Conservation (phyloP, 2,329 filamentous ascomycete species). For the Mariannaea elegans region DNA sequence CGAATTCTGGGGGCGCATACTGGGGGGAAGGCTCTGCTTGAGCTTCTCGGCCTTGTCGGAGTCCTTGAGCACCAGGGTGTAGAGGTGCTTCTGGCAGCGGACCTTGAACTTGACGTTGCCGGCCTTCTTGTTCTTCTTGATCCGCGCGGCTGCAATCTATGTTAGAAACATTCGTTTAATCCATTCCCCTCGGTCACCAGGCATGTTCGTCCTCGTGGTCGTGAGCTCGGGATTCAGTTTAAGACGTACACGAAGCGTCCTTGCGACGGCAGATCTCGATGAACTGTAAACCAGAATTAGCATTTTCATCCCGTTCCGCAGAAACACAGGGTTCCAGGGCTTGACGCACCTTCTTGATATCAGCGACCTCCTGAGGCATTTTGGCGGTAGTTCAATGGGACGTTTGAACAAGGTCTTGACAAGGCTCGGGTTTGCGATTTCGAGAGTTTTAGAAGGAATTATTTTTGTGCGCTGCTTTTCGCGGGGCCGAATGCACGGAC, state of each 20-base stretch:
- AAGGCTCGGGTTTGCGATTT: constrained; percentile 39
- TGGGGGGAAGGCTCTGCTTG: constrained; percentile 97
- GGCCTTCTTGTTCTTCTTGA: constrained; percentile 94
- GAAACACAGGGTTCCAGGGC: constrained; percentile 10
- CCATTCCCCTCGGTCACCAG: constrained; percentile 23
- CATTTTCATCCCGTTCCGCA: constrained; percentile 23
- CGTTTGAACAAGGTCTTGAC: constrained; percentile 41
- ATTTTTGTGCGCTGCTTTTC: constrained; percentile 45
- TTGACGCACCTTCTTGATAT: constrained; percentile 83
- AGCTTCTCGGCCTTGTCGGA: constrained; percentile 99
- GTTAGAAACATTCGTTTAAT: constrained; percentile 41
- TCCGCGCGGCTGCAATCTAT: constrained; percentile 74
- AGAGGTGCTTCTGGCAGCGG: constrained; percentile 94
- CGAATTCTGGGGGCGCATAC: constrained; percentile 66
- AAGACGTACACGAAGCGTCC: constrained; percentile 95
- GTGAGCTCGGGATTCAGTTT: constrained; percentile 19
- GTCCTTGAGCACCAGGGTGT: constrained; percentile 99
- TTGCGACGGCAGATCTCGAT: constrained; percentile 99
- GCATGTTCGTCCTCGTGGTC: constrained; percentile 1
- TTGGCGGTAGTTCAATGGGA: constrained; percentile 64
- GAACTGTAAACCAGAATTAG: constrained; percentile 72
- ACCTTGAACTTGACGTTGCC: constrained; percentile 99
- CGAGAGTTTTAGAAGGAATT: constrained; percentile 43
- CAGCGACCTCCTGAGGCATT: constrained; percentile 98
- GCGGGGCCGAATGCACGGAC: constrained; percentile 42